Conservation (phyloP, 129 eudicot species). For the Tagetes erecta region DNA sequence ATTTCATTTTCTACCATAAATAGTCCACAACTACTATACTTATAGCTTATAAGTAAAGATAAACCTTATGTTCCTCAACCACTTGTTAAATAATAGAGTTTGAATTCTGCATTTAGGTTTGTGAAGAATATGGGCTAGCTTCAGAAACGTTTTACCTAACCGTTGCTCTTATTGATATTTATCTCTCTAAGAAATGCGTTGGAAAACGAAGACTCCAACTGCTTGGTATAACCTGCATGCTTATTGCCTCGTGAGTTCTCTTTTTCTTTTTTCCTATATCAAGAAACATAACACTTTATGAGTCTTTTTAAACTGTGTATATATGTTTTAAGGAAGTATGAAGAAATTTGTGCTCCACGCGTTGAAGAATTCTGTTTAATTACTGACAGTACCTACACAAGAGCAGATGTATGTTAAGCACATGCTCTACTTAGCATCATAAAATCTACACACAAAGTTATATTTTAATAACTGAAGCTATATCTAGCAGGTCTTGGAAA, state of each 20-base stretch:
- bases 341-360: conserved; percentile 85
- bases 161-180: conserved; percentile 77
- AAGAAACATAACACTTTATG: background rate
- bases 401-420: conserved; percentile 61
- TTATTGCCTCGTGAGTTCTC: conserved; percentile 87
- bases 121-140: conserved; percentile 81
- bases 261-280: background rate
- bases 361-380: conserved; percentile 89
- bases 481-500: conserved; percentile 66
- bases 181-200: conserved; percentile 58
- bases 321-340: conserved; percentile 59
- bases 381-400: conserved; percentile 83
- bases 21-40: conserved; percentile 3
- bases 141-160: conserved; percentile 91
- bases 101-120: conserved; percentile 52
- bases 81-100: conserved; percentile 7
- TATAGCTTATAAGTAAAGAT: background rate
- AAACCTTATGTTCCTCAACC: background rate
- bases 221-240: conserved; percentile 97
- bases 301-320: background rate
- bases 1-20: conserved; percentile 3
- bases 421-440: conserved; percentile 3
- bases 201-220: conserved; percentile 78
- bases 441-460: background rate
- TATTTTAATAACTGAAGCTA: conserved; percentile 18